Evolutionary conservation across 2,329 filamentous ascomycete genomes (phyloP).

Genomic region (Camillea tinctor): DNA sequence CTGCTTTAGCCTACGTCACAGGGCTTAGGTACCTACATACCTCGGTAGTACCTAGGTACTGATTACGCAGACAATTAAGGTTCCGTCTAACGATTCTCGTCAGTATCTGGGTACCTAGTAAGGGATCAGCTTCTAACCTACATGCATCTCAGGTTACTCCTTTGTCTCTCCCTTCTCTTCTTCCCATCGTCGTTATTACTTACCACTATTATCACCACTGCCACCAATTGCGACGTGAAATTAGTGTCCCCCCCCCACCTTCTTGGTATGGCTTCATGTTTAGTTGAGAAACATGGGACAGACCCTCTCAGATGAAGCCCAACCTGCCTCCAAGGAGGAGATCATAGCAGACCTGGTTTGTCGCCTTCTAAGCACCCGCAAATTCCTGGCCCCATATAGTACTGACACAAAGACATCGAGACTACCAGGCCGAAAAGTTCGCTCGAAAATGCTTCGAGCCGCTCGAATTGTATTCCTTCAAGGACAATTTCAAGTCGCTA

Average conservation of each 20-base stretch:
- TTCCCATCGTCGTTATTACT: not conserved
- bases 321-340: conserved; percentile 49
- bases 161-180: not conserved
- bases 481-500: conserved; percentile 69
- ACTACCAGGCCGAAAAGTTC: conserved; percentile 57
- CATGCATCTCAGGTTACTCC: not conserved
- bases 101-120: not conserved
- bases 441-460: conserved; percentile 69
- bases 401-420: conserved; percentile 6
- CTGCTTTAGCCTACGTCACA: not conserved
- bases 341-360: conserved; percentile 50
- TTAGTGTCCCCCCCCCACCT: not conserved
- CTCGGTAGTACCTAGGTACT: too few species aligned
- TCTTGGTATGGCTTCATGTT: conserved; percentile 26
- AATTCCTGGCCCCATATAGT: not conserved
- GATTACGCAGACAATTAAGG: not conserved
- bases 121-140: not conserved
- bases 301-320: conserved; percentile 45
- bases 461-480: conserved; percentile 71
- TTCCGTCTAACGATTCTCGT: not conserved
- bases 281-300: conserved; percentile 47
- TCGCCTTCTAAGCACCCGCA: not conserved
- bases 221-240: too few species aligned
- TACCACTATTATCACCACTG: too few species aligned
- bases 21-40: not conserved